A percentile compares a stretch with the other conserved stretches of the same genome.
These are phyloP conservation scores for Calonectria pseudoturangicola DNA, from an alignment of 2,329 filamentous ascomycete genomes.

Conservation along the genomic window DNA sequence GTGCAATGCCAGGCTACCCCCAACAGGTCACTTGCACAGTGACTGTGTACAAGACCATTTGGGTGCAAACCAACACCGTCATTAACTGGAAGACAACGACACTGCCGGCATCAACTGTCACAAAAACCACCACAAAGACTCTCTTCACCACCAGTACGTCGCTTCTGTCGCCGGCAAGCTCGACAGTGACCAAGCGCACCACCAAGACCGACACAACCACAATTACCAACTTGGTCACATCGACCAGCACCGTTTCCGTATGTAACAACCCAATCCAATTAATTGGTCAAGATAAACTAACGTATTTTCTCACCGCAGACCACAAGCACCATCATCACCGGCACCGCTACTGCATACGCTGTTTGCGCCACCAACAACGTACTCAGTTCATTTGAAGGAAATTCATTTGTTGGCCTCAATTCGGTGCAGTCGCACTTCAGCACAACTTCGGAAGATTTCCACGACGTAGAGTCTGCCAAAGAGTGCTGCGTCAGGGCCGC, in stretches of 20 bases:
- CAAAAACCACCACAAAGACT: not conserved
- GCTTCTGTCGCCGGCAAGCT: not conserved
- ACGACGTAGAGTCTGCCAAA: not conserved
- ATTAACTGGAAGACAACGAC: not conserved
- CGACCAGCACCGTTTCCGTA: not conserved
- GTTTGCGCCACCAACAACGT: conserved; percentile 3
- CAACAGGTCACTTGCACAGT: conserved; percentile 3
- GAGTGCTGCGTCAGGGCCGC: not conserved
- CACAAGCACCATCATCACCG: not conserved
- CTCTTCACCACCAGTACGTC: not conserved
- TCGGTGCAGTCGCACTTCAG: not conserved
- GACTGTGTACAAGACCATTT: not conserved
- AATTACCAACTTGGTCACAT: not conserved
- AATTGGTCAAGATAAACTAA: not conserved
- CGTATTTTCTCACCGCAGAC: not conserved
- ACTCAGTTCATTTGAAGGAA: not conserved
- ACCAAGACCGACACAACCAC: not conserved
- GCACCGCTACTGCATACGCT: not conserved
- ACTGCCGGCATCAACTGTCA: not conserved
- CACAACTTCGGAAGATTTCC: not conserved
- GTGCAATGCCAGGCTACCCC: not conserved
- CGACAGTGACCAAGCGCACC: not conserved
- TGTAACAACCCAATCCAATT: not conserved
- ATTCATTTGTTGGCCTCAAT: not conserved
- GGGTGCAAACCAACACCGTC: not conserved